Evolutionary conservation across 2,329 filamentous ascomycete genomes (phyloP), one percentile per base, ranked within the genome.

Genomic region (Fonsecaea multimorphosa): DNA sequence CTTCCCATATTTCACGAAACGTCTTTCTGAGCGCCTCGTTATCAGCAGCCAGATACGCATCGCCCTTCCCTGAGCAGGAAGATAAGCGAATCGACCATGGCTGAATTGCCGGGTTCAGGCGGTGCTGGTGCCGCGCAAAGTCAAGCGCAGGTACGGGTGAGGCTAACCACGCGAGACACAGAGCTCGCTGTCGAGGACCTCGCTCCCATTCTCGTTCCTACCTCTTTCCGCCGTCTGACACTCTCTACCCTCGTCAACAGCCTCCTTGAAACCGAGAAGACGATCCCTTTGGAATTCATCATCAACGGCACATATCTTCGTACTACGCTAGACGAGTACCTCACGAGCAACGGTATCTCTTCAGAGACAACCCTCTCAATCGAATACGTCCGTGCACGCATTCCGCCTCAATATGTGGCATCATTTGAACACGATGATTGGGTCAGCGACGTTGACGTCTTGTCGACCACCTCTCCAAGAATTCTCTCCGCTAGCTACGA

Each of bases 341-440:
- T 99, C 66, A 89, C 89, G 16, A 83, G 88, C 68, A 91, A 95
- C 74, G 94, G 94, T 57, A 89, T 98, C 67, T 97, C 92, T 22
- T 87, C 92, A 49, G 95, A 99, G 82, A 91, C 89, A 3, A 94
- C 90, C 3, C 81, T 99, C 59, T 90, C 89, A 38, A 85, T 99
- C 64, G 93, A 98, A 82, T 99, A 98, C 79, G 92, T 97, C 38
- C 90, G 93, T 73, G 95, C 93, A 69, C 82, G 97, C 72, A 88
- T 97, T 66, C 95, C 95, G 7, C 95, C 95, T 19, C 84, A 91
- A 38, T 94, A 95, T 77, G 89, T 96, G 72, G 90, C 93, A 12
- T 95, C 91, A 75, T 99, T 97, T 77, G 90, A 97, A 81, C 94
- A 99, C 77, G 93, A 99, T 75, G 95, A 98, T 78, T 99, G 95